Percentiles rank a stretch among this genome's conserved stretches.
These are phyloP conservation scores for Mycena leptocephala DNA, from an alignment of 768 basidiomycete species.

Conservation along the genomic window DNA sequence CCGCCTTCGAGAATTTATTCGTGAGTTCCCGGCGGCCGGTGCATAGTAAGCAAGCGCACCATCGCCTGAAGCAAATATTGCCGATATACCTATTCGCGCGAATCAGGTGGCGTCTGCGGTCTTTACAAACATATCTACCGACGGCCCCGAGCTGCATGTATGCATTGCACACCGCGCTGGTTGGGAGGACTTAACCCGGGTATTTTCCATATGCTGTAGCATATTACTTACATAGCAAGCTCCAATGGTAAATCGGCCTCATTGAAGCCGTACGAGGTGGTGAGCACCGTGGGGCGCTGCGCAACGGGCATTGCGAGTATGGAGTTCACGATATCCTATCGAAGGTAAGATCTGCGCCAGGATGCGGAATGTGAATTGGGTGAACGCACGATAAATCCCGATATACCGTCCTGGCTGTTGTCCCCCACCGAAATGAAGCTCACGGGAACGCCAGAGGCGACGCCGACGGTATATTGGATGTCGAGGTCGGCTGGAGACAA, in stretches of 20 bases:
- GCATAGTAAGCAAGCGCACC: constrained; percentile 22
- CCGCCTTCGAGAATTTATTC: constrained; percentile 22
- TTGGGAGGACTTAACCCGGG: not conserved
- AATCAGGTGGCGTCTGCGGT: constrained; percentile 44
- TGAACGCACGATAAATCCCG: constrained; percentile 26
- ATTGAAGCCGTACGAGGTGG: constrained; percentile 57
- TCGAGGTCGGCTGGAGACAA: constrained; percentile 57
- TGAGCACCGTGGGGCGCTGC: constrained; percentile 57
- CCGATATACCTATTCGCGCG: constrained; percentile 45
- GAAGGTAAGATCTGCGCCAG: constrained; percentile 35
- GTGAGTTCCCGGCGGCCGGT: constrained; percentile 35
- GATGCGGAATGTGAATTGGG: not conserved
- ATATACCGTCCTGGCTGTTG: not conserved
- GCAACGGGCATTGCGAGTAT: constrained; percentile 59
- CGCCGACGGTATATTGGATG: constrained; percentile 56
- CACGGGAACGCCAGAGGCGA: constrained; percentile 54
- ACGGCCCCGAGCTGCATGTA: constrained; percentile 56
- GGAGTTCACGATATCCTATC: constrained; percentile 41
- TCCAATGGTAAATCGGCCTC: constrained; percentile 52
- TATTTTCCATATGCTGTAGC: constrained; percentile 43
- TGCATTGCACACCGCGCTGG: constrained; percentile 43
- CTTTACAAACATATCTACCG: constrained; percentile 51
- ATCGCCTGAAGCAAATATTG: constrained; percentile 51
- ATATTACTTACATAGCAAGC: constrained; percentile 47
- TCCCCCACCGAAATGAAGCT: constrained; percentile 47